Base-by-base conservation (phyloP, 768 basidiomycete species). In the Tulasnella sp. region DNA sequence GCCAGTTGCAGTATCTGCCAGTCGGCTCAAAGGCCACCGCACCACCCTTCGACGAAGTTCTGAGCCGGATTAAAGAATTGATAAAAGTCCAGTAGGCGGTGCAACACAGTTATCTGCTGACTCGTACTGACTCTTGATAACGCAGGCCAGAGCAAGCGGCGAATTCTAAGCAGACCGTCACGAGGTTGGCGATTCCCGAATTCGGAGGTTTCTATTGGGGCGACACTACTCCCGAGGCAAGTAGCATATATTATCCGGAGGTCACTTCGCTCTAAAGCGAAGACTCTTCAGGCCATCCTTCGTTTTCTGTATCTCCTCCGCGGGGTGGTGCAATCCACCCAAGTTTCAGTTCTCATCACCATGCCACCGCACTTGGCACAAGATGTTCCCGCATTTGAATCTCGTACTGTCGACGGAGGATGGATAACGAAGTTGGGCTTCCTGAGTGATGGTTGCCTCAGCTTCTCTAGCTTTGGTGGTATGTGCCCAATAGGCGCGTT, bases 361-460 rank as follows among this genome's bases (percentile, higher is more conserved):
- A 85, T 96, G 18, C 88, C 91, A 2, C 87, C 94, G 9, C 87
- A 91, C 80, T 80, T 91, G 51, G 92, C 89, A 67, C 51, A 61
- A 23, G 71, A 73, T 10, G 39, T 79, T 29, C 81, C 82, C 18
- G 74, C 77, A n/a, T 40, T 55, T 42, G 44, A 46, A 23, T 70
- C 42, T 26, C 74, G 48, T 61, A 55, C 48, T 48, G 77, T n/a
- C 42, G 83, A 85, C 69, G 90, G 90, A 69, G 82, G 90, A 2
- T 96, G 94, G 93, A 83, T 90, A 39, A 88, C 92, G 80, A 92
- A 91, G 82, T 83, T 97, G 23, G 89, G 91, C 20, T 95, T 93
- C 94, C 83, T 90, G 40, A 88, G 90, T 2, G 95, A 97, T 83
- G 91, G 88, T 11, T 88, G 90, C 39, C 86, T 98, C 69, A 91